phyloP scores from a whole-genome alignment of 1,284 basidiomycete species.

The Melampsora americana region DNA sequence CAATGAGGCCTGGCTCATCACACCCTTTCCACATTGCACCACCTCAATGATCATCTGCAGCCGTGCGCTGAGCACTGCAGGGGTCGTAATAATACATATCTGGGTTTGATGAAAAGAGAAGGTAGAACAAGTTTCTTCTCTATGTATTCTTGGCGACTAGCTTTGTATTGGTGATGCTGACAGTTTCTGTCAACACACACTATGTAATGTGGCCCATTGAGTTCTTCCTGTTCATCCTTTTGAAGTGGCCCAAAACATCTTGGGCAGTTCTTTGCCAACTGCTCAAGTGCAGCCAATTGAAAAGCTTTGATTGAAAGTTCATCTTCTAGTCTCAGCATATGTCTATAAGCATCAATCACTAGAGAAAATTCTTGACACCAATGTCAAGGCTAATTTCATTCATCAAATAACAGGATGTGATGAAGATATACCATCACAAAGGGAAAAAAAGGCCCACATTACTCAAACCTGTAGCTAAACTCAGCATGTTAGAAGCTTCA shows the following conservation, averaged over 20 bases:
- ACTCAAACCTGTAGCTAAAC: too few species aligned
- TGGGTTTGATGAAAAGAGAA: too few species aligned
- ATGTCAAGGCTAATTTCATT: too few species aligned
- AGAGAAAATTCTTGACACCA: too few species aligned
- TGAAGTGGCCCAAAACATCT: slow-evolving; percentile 7
- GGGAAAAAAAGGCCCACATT: too few species aligned
- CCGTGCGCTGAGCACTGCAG: slow-evolving; percentile 10
- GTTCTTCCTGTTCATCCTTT: background rate
- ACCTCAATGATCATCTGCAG: background rate
- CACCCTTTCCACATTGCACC: slow-evolving; percentile 1
- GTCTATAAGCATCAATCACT: too few species aligned
- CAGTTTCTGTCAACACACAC: background rate
- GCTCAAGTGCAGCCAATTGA: background rate
- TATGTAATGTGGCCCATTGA: background rate
- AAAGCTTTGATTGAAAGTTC: background rate
- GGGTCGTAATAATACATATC: background rate
- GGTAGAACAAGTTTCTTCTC: too few species aligned
- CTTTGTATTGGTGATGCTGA: too few species aligned
- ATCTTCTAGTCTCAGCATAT: too few species aligned
- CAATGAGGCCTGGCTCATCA: background rate
- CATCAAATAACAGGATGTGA: too few species aligned
- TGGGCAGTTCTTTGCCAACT: slow-evolving; percentile 26
- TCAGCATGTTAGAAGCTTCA: background rate
- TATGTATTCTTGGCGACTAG: too few species aligned
- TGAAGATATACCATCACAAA: too few species aligned